Evolutionary conservation across 2,329 filamentous ascomycete genomes (phyloP), one percentile per base, ranked within the genome.

Genomic region (Aspergillus fumigatiaffinis): DNA sequence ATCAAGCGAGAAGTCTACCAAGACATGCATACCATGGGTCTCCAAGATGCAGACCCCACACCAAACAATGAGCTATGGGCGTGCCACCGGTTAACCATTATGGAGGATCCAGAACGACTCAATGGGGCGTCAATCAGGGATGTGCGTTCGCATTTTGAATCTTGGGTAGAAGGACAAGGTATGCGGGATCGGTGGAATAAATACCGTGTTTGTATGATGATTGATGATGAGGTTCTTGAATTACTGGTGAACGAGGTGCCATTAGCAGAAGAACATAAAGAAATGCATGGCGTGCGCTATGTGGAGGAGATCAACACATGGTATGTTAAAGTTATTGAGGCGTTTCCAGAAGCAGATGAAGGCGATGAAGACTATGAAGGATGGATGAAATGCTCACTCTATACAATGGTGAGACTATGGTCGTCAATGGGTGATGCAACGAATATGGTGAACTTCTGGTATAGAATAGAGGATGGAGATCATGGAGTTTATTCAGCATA

Each of bases 121-220:
- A 46, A 57, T n/a, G 55, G 55, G 1, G 55, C 51, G 1, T 50
- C 46, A 12, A 20, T 32, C 9, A 51, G 41, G 7, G 32, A 25
- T 4, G 50, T 53, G 12, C 51, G 55, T 20, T 29, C 29, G n/a
- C 51, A 51, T 50, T 57, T 53, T 46, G 38, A 53, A 26, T 21
- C 14, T 7, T 53, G 55, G 55, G 51, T 52, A 14, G 51, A 23
- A n/a, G 46, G 42, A 20, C 42, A 35, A 21, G 26, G 41, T 20
- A 32, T 21, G 26, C 42, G 12, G 6, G 51, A 53, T 48, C 21
- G 14, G 21, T 53, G 51, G 51, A 53, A 47, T 14, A 53, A 53
- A 7, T 53, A 48, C 28, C 25, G 51, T 25, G 42, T 48, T 6
- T 53, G 42, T 26, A 29, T 53, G 41, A 20, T 53, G 28, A 46